These are phyloP conservation scores for Sideroxylon spinosum DNA, from an alignment of 179 eudicot genomes.

Conservation along the genomic window DNA sequence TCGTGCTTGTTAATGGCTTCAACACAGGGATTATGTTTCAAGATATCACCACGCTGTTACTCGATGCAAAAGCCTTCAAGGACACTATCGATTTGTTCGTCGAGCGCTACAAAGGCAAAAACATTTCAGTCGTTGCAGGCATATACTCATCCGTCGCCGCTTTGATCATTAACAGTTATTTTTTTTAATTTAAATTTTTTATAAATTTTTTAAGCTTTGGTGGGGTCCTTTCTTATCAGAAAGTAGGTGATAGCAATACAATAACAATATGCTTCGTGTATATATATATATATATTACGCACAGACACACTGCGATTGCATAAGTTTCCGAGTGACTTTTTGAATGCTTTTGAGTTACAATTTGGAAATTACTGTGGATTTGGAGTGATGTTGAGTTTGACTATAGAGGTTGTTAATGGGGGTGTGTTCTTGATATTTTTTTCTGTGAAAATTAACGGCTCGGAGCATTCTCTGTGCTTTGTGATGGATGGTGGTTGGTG, in stretches of 20 bases:
- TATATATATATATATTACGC: not conserved
- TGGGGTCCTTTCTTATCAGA: constrained; percentile 3
- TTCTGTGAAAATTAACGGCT: constrained; percentile 18
- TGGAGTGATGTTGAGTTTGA: constrained; percentile 22
- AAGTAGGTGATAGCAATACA: constrained; percentile 16
- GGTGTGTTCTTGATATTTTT: constrained; percentile 15
- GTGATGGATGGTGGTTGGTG: constrained; percentile 45
- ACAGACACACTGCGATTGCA: constrained; percentile 2
- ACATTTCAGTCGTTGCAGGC: constrained; percentile 67
- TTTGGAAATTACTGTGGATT: constrained; percentile 12
- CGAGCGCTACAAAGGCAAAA: constrained; percentile 48
- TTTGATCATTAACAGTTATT: not conserved
- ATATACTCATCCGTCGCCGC: not conserved
- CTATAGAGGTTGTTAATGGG: constrained; percentile 15
- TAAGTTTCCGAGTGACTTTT: constrained; percentile 14
- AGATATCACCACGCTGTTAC: constrained; percentile 57
- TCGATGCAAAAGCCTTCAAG: constrained; percentile 56
- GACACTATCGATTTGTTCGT: constrained; percentile 62
- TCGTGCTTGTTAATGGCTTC: not conserved
- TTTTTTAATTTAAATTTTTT: not conserved
- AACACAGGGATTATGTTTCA: constrained; percentile 60
- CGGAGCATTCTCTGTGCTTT: not conserved
- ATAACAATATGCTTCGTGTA: not conserved
- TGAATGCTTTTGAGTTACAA: constrained; percentile 12
- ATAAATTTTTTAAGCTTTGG: not conserved